Evolutionary conservation across 129 eudicot species (phyloP).

Genomic region (Centaurea solstitialis): DNA sequence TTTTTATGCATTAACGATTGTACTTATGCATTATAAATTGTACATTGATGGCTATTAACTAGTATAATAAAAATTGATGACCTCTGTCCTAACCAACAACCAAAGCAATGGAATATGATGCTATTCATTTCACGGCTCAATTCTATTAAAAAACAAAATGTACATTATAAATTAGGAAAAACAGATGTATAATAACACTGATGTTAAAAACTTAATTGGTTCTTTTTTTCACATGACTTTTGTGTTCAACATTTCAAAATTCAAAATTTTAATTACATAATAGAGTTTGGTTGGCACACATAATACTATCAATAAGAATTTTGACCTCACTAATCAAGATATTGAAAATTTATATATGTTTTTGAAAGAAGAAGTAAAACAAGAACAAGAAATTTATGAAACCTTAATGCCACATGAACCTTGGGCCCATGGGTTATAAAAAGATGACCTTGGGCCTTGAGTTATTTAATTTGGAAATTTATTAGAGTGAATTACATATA

Average conservation of each 20-base stretch:
- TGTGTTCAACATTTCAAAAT: not conserved
- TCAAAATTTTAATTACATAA: no score
- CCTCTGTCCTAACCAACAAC: not conserved
- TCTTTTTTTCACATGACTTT: not conserved
- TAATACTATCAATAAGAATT: no score
- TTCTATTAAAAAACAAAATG: not conserved
- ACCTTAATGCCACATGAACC: no score
- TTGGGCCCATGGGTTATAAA: not conserved
- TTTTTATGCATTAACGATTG: not conserved
- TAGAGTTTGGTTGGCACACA: not conserved
- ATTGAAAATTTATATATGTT: no score
- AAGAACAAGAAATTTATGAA: no score
- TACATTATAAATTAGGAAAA: not conserved
- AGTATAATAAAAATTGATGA: not conserved
- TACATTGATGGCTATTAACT: not conserved
- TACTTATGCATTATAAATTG: not conserved
- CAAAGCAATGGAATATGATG: not conserved
- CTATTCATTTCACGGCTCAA: not conserved
- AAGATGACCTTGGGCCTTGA: not conserved
- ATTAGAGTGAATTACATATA: no score
- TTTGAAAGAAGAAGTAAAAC: no score
- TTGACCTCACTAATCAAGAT: not conserved
- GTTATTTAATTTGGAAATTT: not conserved
- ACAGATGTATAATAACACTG: not conserved
- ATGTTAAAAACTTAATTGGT: not conserved